Conservation (phyloP, 2,329 filamentous ascomycete species). For the Beauveria rudraprayagi region DNA sequence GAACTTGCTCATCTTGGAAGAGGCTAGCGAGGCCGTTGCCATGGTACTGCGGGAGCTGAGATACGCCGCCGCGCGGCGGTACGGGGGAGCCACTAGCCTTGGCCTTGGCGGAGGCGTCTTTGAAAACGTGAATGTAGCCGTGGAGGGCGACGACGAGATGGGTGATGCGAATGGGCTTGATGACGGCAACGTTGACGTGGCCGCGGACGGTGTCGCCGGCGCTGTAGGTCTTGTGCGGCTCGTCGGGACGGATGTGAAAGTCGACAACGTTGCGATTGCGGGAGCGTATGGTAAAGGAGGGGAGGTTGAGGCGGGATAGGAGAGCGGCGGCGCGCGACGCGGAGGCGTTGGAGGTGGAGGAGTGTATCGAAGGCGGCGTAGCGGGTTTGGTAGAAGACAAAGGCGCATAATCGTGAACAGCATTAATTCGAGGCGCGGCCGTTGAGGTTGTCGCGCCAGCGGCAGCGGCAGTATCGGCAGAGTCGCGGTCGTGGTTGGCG, state of each 20-base stretch:
- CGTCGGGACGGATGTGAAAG: conserved; percentile 68
- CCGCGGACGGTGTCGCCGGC: conserved; percentile 70
- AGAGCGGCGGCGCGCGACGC: conserved; percentile 28
- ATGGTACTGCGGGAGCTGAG: conserved; percentile 47
- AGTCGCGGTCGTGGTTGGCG: background rate
- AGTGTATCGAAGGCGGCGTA: conserved; percentile 17
- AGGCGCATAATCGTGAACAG: conserved; percentile 23
- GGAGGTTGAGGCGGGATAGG: conserved; percentile 45
- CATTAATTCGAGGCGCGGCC: conserved; percentile 14
- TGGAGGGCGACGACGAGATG: conserved; percentile 72
- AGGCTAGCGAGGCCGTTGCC: conserved; percentile 73
- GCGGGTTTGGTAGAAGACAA: conserved; percentile 19
- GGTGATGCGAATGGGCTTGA: conserved; percentile 69
- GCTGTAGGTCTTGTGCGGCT: conserved; percentile 68
- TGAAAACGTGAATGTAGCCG: conserved; percentile 73
- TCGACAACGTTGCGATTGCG: conserved; percentile 61
- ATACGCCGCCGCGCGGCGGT: conserved; percentile 30
- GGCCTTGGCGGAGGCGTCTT: conserved; percentile 52
- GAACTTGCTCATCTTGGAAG: conserved; percentile 73
- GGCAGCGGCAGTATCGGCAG: background rate
- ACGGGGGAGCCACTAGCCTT: conserved; percentile 40
- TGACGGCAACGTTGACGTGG: conserved; percentile 61
- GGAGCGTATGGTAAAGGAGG: conserved; percentile 41
- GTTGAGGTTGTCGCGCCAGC: background rate
- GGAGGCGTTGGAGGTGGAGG: conserved; percentile 14